Evolutionary conservation across 1,139 yeast species (phyloP), one percentile per base, ranked within the genome.

Genomic region (Candida mesenterica): DNA sequence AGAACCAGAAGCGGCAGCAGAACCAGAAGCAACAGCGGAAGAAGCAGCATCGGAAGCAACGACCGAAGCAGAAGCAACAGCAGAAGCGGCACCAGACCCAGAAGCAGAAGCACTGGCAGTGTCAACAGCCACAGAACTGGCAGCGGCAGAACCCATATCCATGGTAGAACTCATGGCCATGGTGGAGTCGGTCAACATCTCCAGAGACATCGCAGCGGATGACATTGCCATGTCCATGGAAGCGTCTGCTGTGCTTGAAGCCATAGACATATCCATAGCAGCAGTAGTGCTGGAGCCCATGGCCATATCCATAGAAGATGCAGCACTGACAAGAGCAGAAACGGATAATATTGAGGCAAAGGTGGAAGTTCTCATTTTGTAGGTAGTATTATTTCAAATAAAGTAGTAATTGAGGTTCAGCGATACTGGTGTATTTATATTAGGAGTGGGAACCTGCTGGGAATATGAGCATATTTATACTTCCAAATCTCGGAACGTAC

Each of bases 161-260:
- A 68, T 74, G 4, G 82, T 76, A 58, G 63, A 75, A 28, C 80
- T n/a, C n/a, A n/a, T n/a, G n/a, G n/a, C n/a, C n/a, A n/a, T n/a
- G n/a, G n/a, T n/a, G n/a, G n/a, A n/a, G n/a, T n/a, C n/a, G n/a
- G n/a, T n/a, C n/a, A n/a, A n/a, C n/a, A n/a, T n/a, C n/a, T n/a
- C n/a, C n/a, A n/a, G n/a, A n/a, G n/a, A n/a, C n/a, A n/a, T n/a
- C n/a, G n/a, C n/a, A n/a, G n/a, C n/a, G n/a, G n/a, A n/a, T n/a
- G n/a, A n/a, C n/a, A n/a, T 19, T 19, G 8, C 22, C 22, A 9
- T 19, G 9, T 19, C 22, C 22, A 19, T 19, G 22, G 29, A 8
- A 14, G 18, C 5, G 5, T 13, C 26, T 7, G n/a, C n/a, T 7
- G 7, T 12, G n/a, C n/a, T n/a, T 5, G 6, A 5, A 24, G 26